Percentiles rank a stretch among this genome's conserved stretches.
These are phyloP conservation scores for Mycosarcoma mackinlayi DNA, from an alignment of 1,284 basidiomycete genomes.

Conservation along the genomic window DNA sequence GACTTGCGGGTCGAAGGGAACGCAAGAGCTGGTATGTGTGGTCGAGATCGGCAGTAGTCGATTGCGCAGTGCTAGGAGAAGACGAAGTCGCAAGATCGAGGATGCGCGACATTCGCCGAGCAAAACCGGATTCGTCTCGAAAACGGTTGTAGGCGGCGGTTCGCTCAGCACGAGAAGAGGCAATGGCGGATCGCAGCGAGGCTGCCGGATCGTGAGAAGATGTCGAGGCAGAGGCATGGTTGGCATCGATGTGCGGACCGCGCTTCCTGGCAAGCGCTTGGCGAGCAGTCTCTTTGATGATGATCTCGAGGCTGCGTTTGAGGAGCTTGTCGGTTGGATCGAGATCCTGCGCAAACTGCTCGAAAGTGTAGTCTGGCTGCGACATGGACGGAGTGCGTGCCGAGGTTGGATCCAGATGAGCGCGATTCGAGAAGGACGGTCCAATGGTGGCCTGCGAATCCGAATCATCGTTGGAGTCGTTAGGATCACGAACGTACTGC, in stretches of 20 bases:
- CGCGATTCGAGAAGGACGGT: slow-evolving; percentile 3
- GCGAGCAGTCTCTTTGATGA: slow-evolving; percentile 51
- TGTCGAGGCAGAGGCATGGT: slow-evolving; percentile 1
- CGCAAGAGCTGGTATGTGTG: slow-evolving; percentile 27
- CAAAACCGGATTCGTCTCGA: slow-evolving; percentile 1
- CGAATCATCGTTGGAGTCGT: slow-evolving; percentile 36
- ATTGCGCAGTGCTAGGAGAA: neutral
- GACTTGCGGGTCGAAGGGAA: slow-evolving; percentile 10
- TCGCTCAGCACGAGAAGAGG: slow-evolving; percentile 18
- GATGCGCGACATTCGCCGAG: slow-evolving; percentile 10
- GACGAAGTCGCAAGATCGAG: slow-evolving; percentile 3
- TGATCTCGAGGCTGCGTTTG: slow-evolving; percentile 44
- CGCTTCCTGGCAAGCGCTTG: slow-evolving; percentile 42
- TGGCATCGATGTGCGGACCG: slow-evolving; percentile 11
- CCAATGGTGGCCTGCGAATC: slow-evolving; percentile 18
- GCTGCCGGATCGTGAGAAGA: slow-evolving; percentile 23
- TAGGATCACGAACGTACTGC: slow-evolving; percentile 41
- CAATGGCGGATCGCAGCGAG: slow-evolving; percentile 28
- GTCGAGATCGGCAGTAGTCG: slow-evolving; percentile 18
- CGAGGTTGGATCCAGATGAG: slow-evolving; percentile 28
- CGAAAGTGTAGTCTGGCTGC: slow-evolving; percentile 48
- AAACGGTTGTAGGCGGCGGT: neutral
- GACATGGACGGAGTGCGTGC: slow-evolving; percentile 20
- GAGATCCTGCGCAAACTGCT: slow-evolving; percentile 49
- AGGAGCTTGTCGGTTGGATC: slow-evolving; percentile 47